A percentile compares a stretch with the other conserved stretches of the same genome.
Conservation (phyloP, 257 asterid species). For the Solanum pinnatisectum region DNA sequence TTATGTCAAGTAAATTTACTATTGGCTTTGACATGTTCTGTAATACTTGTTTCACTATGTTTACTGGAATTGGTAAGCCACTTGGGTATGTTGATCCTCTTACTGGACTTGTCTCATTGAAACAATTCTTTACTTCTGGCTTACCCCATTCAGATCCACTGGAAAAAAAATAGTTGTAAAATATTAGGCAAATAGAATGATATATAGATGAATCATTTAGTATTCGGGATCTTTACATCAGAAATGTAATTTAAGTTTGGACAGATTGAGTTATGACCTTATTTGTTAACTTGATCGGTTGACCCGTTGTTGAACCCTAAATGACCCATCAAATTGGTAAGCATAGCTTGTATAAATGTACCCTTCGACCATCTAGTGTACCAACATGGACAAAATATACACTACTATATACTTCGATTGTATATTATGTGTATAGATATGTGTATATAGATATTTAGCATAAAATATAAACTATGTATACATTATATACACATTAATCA, state of each 20-base stretch:
- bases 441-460: not conserved
- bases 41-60: constrained; percentile 28
- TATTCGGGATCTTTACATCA: not conserved
- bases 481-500: not conserved
- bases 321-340: not conserved
- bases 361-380: not conserved
- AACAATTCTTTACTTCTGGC: constrained; percentile 23
- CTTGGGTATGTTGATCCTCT: constrained; percentile 36
- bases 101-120: constrained; percentile 31
- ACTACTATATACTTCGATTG: not conserved
- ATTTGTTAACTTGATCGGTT: not conserved
- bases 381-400: not conserved
- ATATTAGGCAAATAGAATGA: not conserved
- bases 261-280: not conserved
- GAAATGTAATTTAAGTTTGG: not conserved
- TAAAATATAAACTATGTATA: not conserved
- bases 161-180: not conserved
- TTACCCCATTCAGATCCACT: constrained; percentile 58
- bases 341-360: not conserved
- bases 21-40: constrained; percentile 11
- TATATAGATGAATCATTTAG: not conserved
- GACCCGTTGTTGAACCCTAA: not conserved
- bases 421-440: not conserved
- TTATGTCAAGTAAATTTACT: constrained; percentile 33
- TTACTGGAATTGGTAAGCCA: constrained; percentile 28